Evolutionary conservation across 169 alveolate species (phyloP), one percentile per base, ranked within the genome.

Genomic region (Perkinsus olseni): DNA sequence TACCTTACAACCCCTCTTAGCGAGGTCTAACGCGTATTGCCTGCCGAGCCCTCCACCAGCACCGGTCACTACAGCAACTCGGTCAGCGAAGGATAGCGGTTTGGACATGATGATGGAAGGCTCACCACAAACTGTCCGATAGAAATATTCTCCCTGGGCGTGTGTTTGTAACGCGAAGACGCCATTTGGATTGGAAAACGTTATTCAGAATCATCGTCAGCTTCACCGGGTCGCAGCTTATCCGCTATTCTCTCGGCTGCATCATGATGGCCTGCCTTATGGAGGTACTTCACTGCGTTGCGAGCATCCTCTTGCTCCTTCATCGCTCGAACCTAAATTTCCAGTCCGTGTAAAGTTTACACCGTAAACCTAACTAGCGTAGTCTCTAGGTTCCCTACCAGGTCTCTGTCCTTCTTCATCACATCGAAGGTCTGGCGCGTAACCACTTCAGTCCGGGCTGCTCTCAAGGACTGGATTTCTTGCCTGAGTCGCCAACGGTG

Each of bases 11-110:
- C 98, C 99, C 93, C 97, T 93, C 4, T 93, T 28, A 40, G 98
- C 98, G 74, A 97, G 95, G 91, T 92, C 95, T 0, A 96, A 95
- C 34, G 99, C 99, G 93, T 97, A 97, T 21, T 95, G 97, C 51
- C 95, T 93, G 0, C 98, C 98, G 17, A 97, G 95, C 37, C 98
- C 98, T 74, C 96, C 96, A 36, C 99, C 98, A 13, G 98, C 98
- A 11, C 98, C 98, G 31, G 97, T 96, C 39, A 96, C 96, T 17
- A 96, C 82, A 62, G 82, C 82, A 21, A 62, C 82, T 6, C 82
- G 82, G 34, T 24, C 82, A 62, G 82, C 0, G 82, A 62, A 62
- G 34, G 82, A 62, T 4, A 62, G 1, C 8, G 82, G 31, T 24
- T 62, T 62, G 31, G 82, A 62, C 82, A 62, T 62, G 82, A 62